These are phyloP conservation scores for Pilasporangium apinafurcum DNA, from an alignment of 352 stramenopile genomes.

Conservation along the genomic window DNA sequence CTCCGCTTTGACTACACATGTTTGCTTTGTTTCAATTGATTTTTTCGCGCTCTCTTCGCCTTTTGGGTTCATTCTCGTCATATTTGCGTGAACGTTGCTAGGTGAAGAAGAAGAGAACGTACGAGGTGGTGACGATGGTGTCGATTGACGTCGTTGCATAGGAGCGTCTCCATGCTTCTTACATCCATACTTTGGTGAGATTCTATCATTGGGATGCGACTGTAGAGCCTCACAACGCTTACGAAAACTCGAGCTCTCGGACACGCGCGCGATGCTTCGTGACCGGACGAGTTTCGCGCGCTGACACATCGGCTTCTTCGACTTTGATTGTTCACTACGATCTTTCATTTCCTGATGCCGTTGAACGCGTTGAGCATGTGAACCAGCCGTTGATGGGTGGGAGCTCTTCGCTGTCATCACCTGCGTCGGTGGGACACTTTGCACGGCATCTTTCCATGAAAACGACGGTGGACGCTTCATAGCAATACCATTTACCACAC, in stretches of 20 bases:
- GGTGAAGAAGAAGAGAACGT: too few species aligned
- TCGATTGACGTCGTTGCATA: neutral
- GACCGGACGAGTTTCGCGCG: constrained; percentile 24
- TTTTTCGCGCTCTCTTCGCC: neutral
- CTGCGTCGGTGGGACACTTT: constrained; percentile 12
- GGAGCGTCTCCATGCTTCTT: constrained; percentile 8
- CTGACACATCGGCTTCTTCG: constrained; percentile 3
- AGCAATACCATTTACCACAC: neutral
- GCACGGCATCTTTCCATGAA: constrained; percentile 34
- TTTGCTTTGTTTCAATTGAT: neutral
- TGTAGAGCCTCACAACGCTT: constrained; percentile 17
- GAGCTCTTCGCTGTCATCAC: too few species aligned
- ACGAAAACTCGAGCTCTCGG: constrained; percentile 20
- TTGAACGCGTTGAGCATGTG: constrained; percentile 2
- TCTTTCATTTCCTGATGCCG: constrained; percentile 1
- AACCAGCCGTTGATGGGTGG: too few species aligned
- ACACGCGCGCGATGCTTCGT: constrained; percentile 25
- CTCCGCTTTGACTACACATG: neutral
- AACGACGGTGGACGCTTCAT: constrained; percentile 10
- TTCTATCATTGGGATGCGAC: neutral
- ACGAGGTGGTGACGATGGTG: neutral
- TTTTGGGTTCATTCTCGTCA: too few species aligned
- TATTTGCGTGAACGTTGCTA: too few species aligned
- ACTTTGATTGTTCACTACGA: constrained; percentile 3
- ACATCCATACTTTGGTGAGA: constrained; percentile 1